These are phyloP conservation scores for Mortierella claussenii DNA, from an alignment of 192 early-diverging fungal species.

Conservation along the genomic window DNA sequence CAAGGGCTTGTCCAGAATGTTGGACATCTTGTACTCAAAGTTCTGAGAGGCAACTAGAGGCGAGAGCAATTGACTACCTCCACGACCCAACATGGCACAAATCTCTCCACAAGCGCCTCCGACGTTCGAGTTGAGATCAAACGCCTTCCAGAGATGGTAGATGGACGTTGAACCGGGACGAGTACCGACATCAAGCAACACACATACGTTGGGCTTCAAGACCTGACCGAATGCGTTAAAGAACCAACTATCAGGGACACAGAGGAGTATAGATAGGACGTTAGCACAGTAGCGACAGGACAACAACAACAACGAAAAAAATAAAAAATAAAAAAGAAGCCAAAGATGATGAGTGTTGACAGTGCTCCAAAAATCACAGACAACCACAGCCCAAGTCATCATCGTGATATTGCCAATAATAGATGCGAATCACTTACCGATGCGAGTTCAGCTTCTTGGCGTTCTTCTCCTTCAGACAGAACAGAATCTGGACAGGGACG, in stretches of 20 bases:
- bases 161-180: slow-evolving; percentile 69
- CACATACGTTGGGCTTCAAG: slow-evolving; percentile 68
- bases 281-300: too few relatives aligned
- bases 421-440: slow-evolving; percentile 64
- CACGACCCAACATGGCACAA: slow-evolving; percentile 63
- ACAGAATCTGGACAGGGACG: slow-evolving; percentile 83
- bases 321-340: background rate
- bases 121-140: slow-evolving; percentile 68
- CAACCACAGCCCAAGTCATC: slow-evolving; percentile 6
- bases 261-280: too few relatives aligned
- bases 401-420: background rate
- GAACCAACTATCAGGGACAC: slow-evolving; percentile 75
- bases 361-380: too few relatives aligned
- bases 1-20: slow-evolving; percentile 74
- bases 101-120: slow-evolving; percentile 77
- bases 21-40: slow-evolving; percentile 81
- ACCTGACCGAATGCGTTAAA: slow-evolving; percentile 72
- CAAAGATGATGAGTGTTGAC: background rate
- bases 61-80: slow-evolving; percentile 58
- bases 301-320: too few relatives aligned
- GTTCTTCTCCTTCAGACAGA: slow-evolving; percentile 94
- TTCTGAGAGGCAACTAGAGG: slow-evolving; percentile 74
- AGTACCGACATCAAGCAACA: slow-evolving; percentile 75
- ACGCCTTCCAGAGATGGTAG: slow-evolving; percentile 75
- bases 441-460: slow-evolving; percentile 91